A percentile compares a stretch with the other conserved stretches of the same genome.
Conservation (phyloP, 2,329 filamentous ascomycete genomes). For the Fusarium zealandicum region DNA sequence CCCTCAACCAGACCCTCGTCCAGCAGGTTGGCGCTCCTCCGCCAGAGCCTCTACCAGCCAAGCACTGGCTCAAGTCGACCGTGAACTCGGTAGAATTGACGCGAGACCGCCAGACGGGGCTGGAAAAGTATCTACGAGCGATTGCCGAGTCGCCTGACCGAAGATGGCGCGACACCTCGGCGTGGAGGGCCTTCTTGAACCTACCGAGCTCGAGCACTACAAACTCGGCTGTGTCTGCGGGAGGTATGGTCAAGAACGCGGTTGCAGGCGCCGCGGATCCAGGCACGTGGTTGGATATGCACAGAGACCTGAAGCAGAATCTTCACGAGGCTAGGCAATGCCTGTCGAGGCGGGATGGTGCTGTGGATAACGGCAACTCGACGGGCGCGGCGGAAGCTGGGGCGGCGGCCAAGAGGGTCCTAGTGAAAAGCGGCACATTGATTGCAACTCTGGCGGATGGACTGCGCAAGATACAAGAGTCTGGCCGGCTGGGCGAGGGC, state of each 20-base stretch:
- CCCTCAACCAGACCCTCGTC: conserved; percentile 69
- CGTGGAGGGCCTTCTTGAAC: conserved; percentile 77
- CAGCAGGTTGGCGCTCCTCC: conserved; percentile 68
- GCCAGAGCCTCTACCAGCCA: conserved; percentile 71
- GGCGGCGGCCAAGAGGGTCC: conserved; percentile 75
- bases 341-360: conserved; percentile 70
- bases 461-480: conserved; percentile 63
- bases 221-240: conserved; percentile 57
- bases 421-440: conserved; percentile 72
- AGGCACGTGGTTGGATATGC: conserved; percentile 77
- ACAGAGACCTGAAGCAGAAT: conserved; percentile 74
- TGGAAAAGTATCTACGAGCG: conserved; percentile 75
- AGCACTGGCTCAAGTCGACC: conserved; percentile 80
- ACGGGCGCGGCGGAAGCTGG: conserved; percentile 66
- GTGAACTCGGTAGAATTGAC: conserved; percentile 73
- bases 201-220: conserved; percentile 63
- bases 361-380: conserved; percentile 50
- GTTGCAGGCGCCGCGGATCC: conserved; percentile 61
- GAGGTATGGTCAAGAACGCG: conserved; percentile 52
- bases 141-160: conserved; percentile 78
- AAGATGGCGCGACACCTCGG: conserved; percentile 75
- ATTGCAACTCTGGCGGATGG: conserved; percentile 72
- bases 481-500: conserved; percentile 70
- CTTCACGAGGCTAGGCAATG: conserved; percentile 70
- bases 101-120: conserved; percentile 69